These are phyloP conservation scores for Lathyrus oleraceus DNA, from an alignment of 306 rosid genomes.

Conservation along the genomic window DNA sequence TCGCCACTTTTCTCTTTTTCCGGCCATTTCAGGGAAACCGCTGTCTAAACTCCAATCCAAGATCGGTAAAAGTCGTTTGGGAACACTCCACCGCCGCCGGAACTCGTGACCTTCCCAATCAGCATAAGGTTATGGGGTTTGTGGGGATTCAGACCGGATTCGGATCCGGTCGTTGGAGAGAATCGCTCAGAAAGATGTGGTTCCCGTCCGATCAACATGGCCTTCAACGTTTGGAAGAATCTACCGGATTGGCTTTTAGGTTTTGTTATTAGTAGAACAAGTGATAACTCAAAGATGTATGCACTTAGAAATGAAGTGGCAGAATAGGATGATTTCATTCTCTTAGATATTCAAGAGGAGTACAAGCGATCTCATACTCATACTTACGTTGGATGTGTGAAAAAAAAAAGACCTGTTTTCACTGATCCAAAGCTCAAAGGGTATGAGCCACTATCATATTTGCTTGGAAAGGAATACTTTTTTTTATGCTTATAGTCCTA, in stretches of 20 bases:
- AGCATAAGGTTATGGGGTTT: slow-evolving; percentile 84
- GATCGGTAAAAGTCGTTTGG: slow-evolving; percentile 79
- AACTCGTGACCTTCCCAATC: slow-evolving; percentile 4
- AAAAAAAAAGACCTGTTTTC: slow-evolving; percentile 95
- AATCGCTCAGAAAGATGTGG: slow-evolving; percentile 81
- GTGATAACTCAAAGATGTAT: slow-evolving; percentile 65
- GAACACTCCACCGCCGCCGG: slow-evolving; percentile 35
- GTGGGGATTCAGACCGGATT: slow-evolving; percentile 91
- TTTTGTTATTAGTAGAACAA: slow-evolving; percentile 83
- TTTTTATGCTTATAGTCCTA: slow-evolving; percentile 97
- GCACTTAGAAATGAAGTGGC: slow-evolving; percentile 73
- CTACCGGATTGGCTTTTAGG: slow-evolving; percentile 93
- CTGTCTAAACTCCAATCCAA: slow-evolving; percentile 47
- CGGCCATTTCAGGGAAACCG: slow-evolving; percentile 32
- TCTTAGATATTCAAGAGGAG: slow-evolving; percentile 93
- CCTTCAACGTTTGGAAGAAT: slow-evolving; percentile 87
- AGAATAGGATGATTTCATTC: slow-evolving; percentile 78
- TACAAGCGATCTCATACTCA: slow-evolving; percentile 84
- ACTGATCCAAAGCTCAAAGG: slow-evolving; percentile 95
- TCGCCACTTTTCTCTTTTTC: slow-evolving; percentile 19
- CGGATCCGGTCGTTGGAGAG: slow-evolving; percentile 71
- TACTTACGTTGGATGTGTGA: slow-evolving; percentile 98
- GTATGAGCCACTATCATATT: slow-evolving; percentile 76
- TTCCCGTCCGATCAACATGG: slow-evolving; percentile 79
- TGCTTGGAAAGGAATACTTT: slow-evolving; percentile 95